Conservation (phyloP, 2,329 filamentous ascomycete species). For the Coniochaeta prunicola region DNA sequence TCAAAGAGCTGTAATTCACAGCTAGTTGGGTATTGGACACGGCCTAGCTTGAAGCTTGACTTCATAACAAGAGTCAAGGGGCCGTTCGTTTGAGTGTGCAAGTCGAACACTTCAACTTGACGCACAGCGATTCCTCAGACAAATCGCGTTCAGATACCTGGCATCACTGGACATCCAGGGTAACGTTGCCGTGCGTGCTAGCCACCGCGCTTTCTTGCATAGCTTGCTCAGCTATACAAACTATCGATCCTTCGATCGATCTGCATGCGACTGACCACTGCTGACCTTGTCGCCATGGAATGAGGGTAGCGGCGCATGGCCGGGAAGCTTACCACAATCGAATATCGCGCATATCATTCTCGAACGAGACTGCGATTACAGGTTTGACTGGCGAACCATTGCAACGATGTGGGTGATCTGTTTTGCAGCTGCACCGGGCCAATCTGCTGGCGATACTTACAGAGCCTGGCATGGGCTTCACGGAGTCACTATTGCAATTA, state of each 20-base stretch:
- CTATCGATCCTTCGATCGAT: background rate
- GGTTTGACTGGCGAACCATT: too few species aligned
- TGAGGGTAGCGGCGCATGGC: background rate
- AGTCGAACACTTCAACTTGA: background rate
- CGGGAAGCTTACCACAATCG: background rate
- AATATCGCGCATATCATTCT: background rate
- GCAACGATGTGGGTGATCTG: too few species aligned
- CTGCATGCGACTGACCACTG: background rate
- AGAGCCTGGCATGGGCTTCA: too few species aligned
- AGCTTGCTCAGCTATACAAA: background rate
- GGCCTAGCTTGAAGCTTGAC: background rate
- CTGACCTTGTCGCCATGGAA: background rate
- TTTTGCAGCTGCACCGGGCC: too few species aligned
- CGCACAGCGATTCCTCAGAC: background rate
- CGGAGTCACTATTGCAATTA: too few species aligned
- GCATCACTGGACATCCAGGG: background rate
- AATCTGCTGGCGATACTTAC: too few species aligned
- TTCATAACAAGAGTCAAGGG: background rate
- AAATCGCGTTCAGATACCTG: background rate
- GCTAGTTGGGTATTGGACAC: background rate
- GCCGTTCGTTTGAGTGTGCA: background rate
- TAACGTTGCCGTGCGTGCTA: background rate
- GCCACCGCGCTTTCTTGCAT: background rate
- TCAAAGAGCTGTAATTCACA: background rate
- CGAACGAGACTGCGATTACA: too few species aligned